Conservation (phyloP, 2,329 filamentous ascomycete genomes). For the Aspergillus spinulosporus region DNA sequence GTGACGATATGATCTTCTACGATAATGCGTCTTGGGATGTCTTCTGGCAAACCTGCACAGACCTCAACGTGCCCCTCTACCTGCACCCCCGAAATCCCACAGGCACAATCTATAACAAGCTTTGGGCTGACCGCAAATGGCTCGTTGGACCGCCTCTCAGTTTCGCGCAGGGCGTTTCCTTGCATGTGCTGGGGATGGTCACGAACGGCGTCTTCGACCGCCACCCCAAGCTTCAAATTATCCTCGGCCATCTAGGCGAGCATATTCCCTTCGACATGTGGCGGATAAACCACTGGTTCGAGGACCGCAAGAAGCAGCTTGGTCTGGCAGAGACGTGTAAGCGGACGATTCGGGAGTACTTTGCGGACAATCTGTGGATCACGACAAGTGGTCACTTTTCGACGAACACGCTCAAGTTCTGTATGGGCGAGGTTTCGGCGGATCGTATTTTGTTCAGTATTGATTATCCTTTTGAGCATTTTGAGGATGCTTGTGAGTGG, state of each 20-base stretch:
- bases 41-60: slow-evolving; percentile 60
- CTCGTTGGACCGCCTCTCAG: slow-evolving; percentile 60
- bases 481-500: slow-evolving; percentile 46
- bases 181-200: slow-evolving; percentile 57
- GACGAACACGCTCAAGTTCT: slow-evolving; percentile 42
- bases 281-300: slow-evolving; percentile 48
- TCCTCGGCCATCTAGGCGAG: slow-evolving; percentile 52
- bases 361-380: slow-evolving; percentile 45
- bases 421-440: slow-evolving; percentile 41
- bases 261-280: slow-evolving; percentile 54
- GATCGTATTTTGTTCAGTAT: slow-evolving; percentile 46
- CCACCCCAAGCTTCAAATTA: slow-evolving; percentile 49
- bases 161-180: slow-evolving; percentile 60
- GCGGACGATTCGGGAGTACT: slow-evolving; percentile 48
- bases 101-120: slow-evolving; percentile 57
- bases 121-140: slow-evolving; percentile 61
- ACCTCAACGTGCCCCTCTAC: slow-evolving; percentile 65
- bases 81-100: slow-evolving; percentile 62
- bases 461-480: slow-evolving; percentile 45
- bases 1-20: slow-evolving; percentile 65
- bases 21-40: slow-evolving; percentile 58
- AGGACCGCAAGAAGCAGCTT: slow-evolving; percentile 41
- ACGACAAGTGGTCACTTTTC: slow-evolving; percentile 46
- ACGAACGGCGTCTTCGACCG: slow-evolving; percentile 54
- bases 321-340: slow-evolving; percentile 42